phyloP scores from a whole-genome alignment of 2,329 filamentous ascomycete species.

The Xylariaceae sp. region DNA sequence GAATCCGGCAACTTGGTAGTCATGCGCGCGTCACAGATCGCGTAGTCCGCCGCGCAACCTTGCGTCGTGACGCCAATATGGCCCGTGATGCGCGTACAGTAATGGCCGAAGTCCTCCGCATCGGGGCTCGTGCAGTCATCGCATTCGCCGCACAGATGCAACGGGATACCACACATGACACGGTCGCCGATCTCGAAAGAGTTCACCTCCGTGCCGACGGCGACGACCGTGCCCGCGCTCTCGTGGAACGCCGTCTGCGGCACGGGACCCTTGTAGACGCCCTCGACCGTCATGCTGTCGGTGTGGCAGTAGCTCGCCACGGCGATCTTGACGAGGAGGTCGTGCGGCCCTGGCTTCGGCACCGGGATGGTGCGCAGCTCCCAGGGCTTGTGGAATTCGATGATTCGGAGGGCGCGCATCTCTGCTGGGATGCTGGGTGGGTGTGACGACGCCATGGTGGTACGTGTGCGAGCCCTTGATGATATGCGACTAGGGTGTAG shows the following conservation, averaged over 20 bases:
- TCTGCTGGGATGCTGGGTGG: constrained; percentile 13
- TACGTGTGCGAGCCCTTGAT: background rate
- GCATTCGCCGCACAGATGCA: constrained; percentile 50
- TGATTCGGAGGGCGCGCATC: constrained; percentile 33
- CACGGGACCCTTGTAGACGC: constrained; percentile 43
- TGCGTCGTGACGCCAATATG: constrained; percentile 46
- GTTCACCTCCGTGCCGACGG: constrained; percentile 38
- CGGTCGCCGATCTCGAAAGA: constrained; percentile 46
- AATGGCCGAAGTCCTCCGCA: constrained; percentile 44
- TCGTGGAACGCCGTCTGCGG: constrained; percentile 54
- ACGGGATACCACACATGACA: constrained; percentile 51
- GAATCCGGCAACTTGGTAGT: constrained; percentile 43
- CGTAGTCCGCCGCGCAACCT: constrained; percentile 55
- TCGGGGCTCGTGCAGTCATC: constrained; percentile 43
- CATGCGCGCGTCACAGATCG: constrained; percentile 43
- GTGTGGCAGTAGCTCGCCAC: constrained; percentile 60
- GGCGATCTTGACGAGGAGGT: constrained; percentile 56
- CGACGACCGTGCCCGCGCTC: constrained; percentile 50
- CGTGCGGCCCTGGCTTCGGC: constrained; percentile 44
- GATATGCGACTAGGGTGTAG: background rate
- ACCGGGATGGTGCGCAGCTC: constrained; percentile 44
- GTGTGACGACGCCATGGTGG: constrained; percentile 1
- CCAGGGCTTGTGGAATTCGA: constrained; percentile 50
- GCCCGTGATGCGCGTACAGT: constrained; percentile 43
- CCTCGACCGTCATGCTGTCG: constrained; percentile 50